Evolutionary conservation across 352 stramenopile species (phyloP), one percentile per base, ranked within the genome.

Genomic region (Phytophthora fragariae): DNA sequence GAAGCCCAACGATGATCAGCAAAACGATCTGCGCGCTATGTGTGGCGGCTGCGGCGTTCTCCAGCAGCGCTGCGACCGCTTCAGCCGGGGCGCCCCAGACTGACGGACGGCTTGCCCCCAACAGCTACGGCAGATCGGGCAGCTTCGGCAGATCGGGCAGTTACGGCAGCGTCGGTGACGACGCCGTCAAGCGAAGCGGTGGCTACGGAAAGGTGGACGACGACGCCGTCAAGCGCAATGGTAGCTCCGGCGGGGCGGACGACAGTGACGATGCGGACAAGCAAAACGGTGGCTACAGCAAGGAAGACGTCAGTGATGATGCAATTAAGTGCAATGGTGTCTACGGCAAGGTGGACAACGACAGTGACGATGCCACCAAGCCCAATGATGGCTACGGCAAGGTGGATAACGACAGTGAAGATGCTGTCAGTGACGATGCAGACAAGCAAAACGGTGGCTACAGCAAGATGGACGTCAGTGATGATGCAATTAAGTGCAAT

Each of bases 1-100:
- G 11, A 17, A 6, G 5, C 10, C 5, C 37, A 58, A 75, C 35
- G 68, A 66, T 57, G 37, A 59, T 75, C 47, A 53, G 21, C 56
- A 68, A 62, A 27, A 57, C 59, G 47, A 58, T 66, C 59, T 37
- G 21, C 50, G 59, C 46, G 9, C 59, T 66, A 8, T 58, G 47
- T 41, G 60, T 49, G 31, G 60, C 31, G 1, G 60, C 60, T 5
- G 60, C 59, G 47, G 49, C 49, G n/a, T 44, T 67, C 19, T 54
- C 60, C 0, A 53, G 37, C 35, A 17, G 47, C 7, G 12, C 39
- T 2, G 60, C 46, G n/a, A 49, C 59, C 8, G 60, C 60, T 12
- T 57, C 60, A 21, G 33, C 31, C 10, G 60, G 59, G 14, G 60
- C 53, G 47, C 31, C 49, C 17, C 47, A 67, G 47, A 66, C 47